Base-by-base conservation (phyloP, 179 eudicot species). In the Kewa caespitosa region DNA sequence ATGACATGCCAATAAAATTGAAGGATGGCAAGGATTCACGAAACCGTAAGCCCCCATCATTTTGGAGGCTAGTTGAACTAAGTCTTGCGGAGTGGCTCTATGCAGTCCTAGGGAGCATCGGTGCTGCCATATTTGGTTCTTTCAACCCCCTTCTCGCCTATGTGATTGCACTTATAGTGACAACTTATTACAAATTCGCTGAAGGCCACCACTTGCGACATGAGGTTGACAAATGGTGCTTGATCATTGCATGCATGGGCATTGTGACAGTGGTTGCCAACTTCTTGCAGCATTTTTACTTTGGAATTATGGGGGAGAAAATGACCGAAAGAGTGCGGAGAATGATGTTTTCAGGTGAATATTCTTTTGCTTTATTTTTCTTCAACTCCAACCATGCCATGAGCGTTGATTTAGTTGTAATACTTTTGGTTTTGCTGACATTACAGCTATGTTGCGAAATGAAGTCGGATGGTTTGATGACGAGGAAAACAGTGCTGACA, bases 381-480 rank as follows among this genome's bases (percentile, higher is more conserved):
- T 33, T 25, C 54, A 38, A 38, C 46, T 22, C 15, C 27, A 27
- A 32, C 63, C 48, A 62, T 70, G 77, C 25, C 7, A 2, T 50
- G 28, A 34, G 65, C 38, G n/a, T 57, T 59, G 50, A 55, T 55
- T 38, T 46, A 63, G 46, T 59, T 62, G 70, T 50, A 38, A 65
- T 46, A 36, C 38, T 67, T 70, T 57, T 22, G 22, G 67, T 61
- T 80, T 33, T 60, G 64, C 76, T 71, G 33, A 23, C 74, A 33
- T 69, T 70, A 43, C 92, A 95, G 99, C 98, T 38, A 95, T 95
- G 98, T 82, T 95, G 74, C 89, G 99, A 34, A 95, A 95, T 81
- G 99, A 95, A 91, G 94, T 90, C 78, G 99, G 99, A 71, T 95
- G 99, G 99, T 95, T 95, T 85, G 99, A 95, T 81, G 97, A 89